phyloP scores from a whole-genome alignment of 1,284 basidiomycete species.

The Thelephora terrestris region DNA sequence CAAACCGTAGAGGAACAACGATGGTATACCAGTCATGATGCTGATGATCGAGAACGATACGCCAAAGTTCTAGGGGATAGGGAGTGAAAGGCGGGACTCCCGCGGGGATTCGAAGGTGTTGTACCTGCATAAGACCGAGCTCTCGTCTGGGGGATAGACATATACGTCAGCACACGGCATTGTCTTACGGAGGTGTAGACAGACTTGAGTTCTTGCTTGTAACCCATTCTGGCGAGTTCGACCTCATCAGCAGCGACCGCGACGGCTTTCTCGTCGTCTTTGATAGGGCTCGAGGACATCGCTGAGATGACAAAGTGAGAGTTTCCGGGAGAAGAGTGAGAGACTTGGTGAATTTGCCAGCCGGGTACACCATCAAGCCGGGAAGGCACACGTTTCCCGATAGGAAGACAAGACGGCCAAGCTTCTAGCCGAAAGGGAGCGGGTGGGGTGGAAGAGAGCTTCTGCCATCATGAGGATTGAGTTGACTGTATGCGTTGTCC shows the following conservation, averaged over 20 bases:
- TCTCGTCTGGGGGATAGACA: slow-evolving; percentile 32
- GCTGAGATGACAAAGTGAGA: background rate
- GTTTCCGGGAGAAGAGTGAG: background rate
- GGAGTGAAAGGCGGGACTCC: slow-evolving; percentile 6
- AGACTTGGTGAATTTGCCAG: too few species aligned
- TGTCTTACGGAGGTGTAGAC: slow-evolving; percentile 12
- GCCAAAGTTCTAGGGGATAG: slow-evolving; percentile 50
- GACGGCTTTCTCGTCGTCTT: slow-evolving; percentile 1
- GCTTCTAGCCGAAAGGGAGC: too few species aligned
- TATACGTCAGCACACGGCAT: background rate
- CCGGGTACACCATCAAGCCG: too few species aligned
- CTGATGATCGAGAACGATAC: slow-evolving; percentile 71
- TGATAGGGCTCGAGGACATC: background rate
- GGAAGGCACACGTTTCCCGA: too few species aligned
- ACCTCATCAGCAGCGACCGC: slow-evolving; percentile 36
- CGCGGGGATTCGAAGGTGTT: slow-evolving; percentile 11
- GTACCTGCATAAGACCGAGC: slow-evolving; percentile 47
- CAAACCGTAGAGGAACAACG: slow-evolving; percentile 55
- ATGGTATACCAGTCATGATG: slow-evolving; percentile 58
- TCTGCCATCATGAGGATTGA: too few species aligned
- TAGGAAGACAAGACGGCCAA: too few species aligned
- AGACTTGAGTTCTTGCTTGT: slow-evolving; percentile 63
- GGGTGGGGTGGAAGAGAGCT: too few species aligned
- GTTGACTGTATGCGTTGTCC: too few species aligned
- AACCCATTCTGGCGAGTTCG: slow-evolving; percentile 63